phyloP scores from a whole-genome alignment of 2,329 filamentous ascomycete species.

The Alternaria burnsii region DNA sequence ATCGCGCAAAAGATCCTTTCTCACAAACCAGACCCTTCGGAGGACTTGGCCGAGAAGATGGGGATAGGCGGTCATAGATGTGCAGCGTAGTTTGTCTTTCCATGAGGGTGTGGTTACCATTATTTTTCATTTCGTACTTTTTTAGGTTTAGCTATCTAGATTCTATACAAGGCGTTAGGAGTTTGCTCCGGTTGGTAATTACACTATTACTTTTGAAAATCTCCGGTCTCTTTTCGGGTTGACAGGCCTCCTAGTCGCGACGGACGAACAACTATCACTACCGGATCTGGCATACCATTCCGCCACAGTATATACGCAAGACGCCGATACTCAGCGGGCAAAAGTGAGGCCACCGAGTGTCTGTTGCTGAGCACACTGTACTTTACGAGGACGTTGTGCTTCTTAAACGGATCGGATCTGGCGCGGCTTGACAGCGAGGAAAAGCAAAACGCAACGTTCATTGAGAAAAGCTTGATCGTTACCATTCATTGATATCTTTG shows the following conservation, averaged over 20 bases:
- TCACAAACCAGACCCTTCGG: background rate
- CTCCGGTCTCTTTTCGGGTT: constrained; percentile 1
- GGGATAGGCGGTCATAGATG: background rate
- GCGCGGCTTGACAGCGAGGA: background rate
- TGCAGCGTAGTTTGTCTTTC: background rate
- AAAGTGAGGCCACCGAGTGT: constrained; percentile 3
- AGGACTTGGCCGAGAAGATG: constrained; percentile 2
- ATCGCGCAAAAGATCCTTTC: background rate
- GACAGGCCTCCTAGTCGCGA: constrained; percentile 4
- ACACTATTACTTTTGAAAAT: background rate
- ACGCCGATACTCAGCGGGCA: constrained; percentile 15
- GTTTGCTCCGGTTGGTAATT: constrained; percentile 11
- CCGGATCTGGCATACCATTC: constrained; percentile 2
- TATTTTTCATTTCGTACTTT: background rate
- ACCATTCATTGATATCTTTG: background rate
- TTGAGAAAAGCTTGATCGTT: background rate
- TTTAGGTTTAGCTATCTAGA: background rate
- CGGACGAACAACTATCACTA: background rate
- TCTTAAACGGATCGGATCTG: background rate
- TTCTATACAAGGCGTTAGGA: constrained; percentile 7
- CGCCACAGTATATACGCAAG: constrained; percentile 9
- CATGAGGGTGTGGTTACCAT: background rate
- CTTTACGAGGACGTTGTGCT: background rate
- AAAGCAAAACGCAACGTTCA: background rate
- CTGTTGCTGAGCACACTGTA: background rate